Percentiles rank a stretch among this genome's conserved stretches.
Evolutionary conservation across 805 yeast genomes (phyloP).

Genomic region (Cyberlindnera euphorbiiphila): DNA sequence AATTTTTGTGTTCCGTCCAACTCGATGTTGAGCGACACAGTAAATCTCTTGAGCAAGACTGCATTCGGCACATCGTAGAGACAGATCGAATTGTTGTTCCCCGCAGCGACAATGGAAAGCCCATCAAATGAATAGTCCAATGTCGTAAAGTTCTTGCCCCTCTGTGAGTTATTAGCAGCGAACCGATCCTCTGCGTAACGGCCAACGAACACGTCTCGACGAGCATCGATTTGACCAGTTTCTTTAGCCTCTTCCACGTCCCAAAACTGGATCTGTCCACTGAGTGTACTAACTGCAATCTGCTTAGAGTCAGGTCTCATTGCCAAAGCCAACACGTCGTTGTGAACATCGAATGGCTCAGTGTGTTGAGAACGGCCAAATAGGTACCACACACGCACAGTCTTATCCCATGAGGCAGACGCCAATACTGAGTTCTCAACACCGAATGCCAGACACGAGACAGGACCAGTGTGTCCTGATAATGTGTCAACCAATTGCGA

Average conservation of each 20-base stretch:
- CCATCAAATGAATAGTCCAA: slow-evolving; percentile 90
- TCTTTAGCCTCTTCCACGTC: slow-evolving; percentile 81
- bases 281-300: slow-evolving; percentile 82
- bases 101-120: slow-evolving; percentile 81
- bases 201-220: slow-evolving; percentile 82
- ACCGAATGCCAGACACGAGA: slow-evolving; percentile 84
- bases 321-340: slow-evolving; percentile 79
- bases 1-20: slow-evolving; percentile 81
- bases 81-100: slow-evolving; percentile 87
- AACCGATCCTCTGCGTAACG: slow-evolving; percentile 81
- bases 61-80: slow-evolving; percentile 86
- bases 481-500: slow-evolving; percentile 84
- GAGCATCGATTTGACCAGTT: slow-evolving; percentile 78
- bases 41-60: slow-evolving; percentile 76
- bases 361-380: slow-evolving; percentile 83
- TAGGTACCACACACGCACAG: slow-evolving; percentile 88
- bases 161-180: slow-evolving; percentile 69
- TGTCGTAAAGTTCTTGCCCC: slow-evolving; percentile 81
- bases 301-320: slow-evolving; percentile 93
- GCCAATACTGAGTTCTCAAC: slow-evolving; percentile 73
- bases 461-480: slow-evolving; percentile 94
- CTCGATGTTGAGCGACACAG: slow-evolving; percentile 85
- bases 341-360: slow-evolving; percentile 82
- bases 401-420: slow-evolving; percentile 94
- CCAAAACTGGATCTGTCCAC: slow-evolving; percentile 82